Evolutionary conservation across 768 basidiomycete species (phyloP).

Genomic region (Pleurotus pulmonarius): DNA sequence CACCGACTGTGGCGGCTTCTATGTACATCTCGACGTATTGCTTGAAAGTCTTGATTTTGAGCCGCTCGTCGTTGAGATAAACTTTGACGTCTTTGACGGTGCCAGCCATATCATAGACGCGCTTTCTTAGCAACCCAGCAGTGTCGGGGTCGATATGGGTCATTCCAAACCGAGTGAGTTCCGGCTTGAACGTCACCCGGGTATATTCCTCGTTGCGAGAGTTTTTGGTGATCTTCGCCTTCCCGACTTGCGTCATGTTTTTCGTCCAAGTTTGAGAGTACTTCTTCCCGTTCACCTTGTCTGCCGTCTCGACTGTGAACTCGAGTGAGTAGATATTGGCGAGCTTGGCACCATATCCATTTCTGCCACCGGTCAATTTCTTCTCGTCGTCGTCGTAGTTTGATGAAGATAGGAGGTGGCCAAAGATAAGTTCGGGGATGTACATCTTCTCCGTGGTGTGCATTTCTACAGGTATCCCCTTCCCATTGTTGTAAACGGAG

Average conservation of each 20-base stretch:
- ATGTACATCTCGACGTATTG: slow-evolving; percentile 96
- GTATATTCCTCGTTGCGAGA: slow-evolving; percentile 87
- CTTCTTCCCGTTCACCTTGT: slow-evolving; percentile 80
- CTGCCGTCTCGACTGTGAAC: slow-evolving; percentile 94
- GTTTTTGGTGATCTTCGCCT: slow-evolving; percentile 93
- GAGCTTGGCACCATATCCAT: slow-evolving; percentile 97
- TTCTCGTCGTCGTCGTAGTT: slow-evolving; percentile 99
- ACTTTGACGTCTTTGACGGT: slow-evolving; percentile 92
- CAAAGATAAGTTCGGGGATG: slow-evolving; percentile 97
- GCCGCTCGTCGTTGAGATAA: slow-evolving; percentile 83
- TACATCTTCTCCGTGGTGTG: slow-evolving; percentile 91
- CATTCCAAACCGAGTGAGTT: slow-evolving; percentile 92
- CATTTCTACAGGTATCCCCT: slow-evolving; percentile 95
- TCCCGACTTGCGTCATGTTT: slow-evolving; percentile 88
- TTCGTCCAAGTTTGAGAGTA: slow-evolving; percentile 93
- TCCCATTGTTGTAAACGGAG: slow-evolving; percentile 93
- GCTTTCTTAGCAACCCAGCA: slow-evolving; percentile 81
- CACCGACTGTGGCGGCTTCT: slow-evolving; percentile 67
- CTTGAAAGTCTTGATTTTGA: slow-evolving; percentile 95
- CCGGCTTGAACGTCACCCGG: slow-evolving; percentile 88
- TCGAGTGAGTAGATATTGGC: slow-evolving; percentile 97
- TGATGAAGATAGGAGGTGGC: slow-evolving; percentile 88
- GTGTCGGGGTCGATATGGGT: slow-evolving; percentile 87
- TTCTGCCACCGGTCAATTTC: slow-evolving; percentile 97
- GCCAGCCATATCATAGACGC: slow-evolving; percentile 97